Conservation (phyloP, 148 eudicot species). For the Beta vulgaris region DNA sequence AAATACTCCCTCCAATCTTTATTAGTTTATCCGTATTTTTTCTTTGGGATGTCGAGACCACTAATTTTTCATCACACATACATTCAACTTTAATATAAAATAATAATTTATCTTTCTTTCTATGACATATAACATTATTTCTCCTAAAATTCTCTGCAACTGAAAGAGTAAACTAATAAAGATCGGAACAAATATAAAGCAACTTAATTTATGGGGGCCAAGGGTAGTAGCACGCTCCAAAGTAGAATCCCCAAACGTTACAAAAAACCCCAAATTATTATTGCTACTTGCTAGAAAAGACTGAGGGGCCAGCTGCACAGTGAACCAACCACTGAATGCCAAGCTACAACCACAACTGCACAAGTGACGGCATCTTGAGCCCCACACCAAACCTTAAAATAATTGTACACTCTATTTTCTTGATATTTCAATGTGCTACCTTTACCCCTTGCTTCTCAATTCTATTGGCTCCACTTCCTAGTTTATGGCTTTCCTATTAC, state of each 20-base stretch:
- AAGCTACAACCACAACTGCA: constrained; percentile 21
- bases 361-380: constrained; percentile 5
- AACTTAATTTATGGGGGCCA: not conserved
- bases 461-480: constrained; percentile 10
- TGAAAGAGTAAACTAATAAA: too few species aligned
- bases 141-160: too few species aligned
- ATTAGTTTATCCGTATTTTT: too few species aligned
- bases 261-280: not conserved
- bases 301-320: constrained; percentile 5
- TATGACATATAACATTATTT: too few species aligned
- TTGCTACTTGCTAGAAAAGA: not conserved
- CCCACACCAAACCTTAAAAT: constrained; percentile 19
- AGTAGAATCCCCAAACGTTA: not conserved
- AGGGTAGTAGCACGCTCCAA: not conserved
- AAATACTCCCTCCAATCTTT: too few species aligned
- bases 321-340: not conserved
- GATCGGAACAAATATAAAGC: too few species aligned
- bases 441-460: not conserved
- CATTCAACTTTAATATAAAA: too few species aligned
- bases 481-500: not conserved
- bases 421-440: constrained; percentile 14
- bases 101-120: too few species aligned
- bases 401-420: not conserved
- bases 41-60: too few species aligned
- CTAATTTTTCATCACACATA: too few species aligned